A percentile compares a stretch with the other conserved stretches of the same genome.
Conservation (phyloP, 2,329 filamentous ascomycete genomes). For the Dothidotthia symphoricarpi region DNA sequence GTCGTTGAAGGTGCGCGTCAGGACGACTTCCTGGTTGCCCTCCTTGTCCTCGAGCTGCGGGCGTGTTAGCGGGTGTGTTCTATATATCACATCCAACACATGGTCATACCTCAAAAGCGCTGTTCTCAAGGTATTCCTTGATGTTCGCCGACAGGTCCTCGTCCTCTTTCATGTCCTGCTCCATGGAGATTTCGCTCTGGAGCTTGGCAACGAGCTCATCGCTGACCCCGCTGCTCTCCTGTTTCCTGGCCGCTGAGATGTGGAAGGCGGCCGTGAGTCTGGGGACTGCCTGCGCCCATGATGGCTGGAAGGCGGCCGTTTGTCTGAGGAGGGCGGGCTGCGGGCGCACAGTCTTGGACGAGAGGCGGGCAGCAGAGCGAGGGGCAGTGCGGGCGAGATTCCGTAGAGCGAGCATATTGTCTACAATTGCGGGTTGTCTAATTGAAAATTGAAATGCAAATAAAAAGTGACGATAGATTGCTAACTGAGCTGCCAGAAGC, state of each 20-base stretch:
- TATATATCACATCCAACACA: no score
- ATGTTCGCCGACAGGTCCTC: conserved; percentile 73
- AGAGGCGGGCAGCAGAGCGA: conserved; percentile 44
- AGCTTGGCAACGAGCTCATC: conserved; percentile 84
- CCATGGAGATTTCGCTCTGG: conserved; percentile 57
- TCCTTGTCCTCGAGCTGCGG: conserved; percentile 66
- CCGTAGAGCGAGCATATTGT: conserved; percentile 46
- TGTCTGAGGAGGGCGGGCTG: conserved; percentile 38
- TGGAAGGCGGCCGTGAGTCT: conserved; percentile 45
- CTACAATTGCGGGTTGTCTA: background rate
- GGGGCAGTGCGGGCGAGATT: conserved; percentile 48
- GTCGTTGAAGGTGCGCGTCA: conserved; percentile 79
- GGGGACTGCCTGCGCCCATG: conserved; percentile 33
- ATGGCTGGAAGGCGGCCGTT: conserved; percentile 33
- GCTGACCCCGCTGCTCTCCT: conserved; percentile 50
- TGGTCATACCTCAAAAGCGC: conserved; percentile 67
- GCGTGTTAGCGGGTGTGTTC: conserved; percentile 4
- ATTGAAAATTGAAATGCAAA: conserved; percentile 4
- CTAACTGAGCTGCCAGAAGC: background rate
- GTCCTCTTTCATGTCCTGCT: conserved; percentile 73
- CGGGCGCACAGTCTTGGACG: conserved; percentile 39
- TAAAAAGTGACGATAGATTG: conserved; percentile 3
- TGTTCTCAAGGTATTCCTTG: conserved; percentile 84
- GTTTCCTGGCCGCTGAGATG: conserved; percentile 40
- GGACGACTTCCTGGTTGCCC: conserved; percentile 82